phyloP scores from a whole-genome alignment of 2,329 filamentous ascomycete species.

The Fusarium tricinctum region DNA sequence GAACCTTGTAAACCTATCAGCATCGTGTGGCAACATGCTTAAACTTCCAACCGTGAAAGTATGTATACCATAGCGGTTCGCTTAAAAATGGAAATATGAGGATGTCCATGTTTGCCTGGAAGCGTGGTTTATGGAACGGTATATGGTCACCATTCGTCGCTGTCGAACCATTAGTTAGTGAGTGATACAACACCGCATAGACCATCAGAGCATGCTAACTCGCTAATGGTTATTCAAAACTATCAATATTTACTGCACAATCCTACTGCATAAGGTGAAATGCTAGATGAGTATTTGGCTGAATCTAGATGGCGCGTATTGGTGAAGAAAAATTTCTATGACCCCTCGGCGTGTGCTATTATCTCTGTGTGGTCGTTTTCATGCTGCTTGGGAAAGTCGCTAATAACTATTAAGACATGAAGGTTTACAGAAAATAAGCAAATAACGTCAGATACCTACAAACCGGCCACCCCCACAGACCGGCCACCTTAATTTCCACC shows the following conservation, averaged over 20 bases:
- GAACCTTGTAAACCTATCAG: constrained; percentile 33
- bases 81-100: background rate
- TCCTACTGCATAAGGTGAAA: background rate
- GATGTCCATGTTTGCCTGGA: background rate
- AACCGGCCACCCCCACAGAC: too few species aligned
- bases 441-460: too few species aligned
- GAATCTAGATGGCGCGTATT: too few species aligned
- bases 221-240: background rate
- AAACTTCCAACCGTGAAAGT: background rate
- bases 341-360: background rate
- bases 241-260: background rate
- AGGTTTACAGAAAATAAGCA: background rate
- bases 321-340: too few species aligned
- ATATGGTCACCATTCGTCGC: too few species aligned
- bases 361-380: background rate
- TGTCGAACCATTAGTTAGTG: background rate
- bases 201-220: background rate
- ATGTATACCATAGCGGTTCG: background rate
- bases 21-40: constrained; percentile 13
- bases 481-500: too few species aligned
- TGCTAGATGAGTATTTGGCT: background rate
- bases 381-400: background rate
- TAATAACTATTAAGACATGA: background rate
- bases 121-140: too few species aligned
- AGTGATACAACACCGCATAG: background rate